Base-by-base conservation (phyloP, 768 basidiomycete species). In the Russula vinacea region DNA sequence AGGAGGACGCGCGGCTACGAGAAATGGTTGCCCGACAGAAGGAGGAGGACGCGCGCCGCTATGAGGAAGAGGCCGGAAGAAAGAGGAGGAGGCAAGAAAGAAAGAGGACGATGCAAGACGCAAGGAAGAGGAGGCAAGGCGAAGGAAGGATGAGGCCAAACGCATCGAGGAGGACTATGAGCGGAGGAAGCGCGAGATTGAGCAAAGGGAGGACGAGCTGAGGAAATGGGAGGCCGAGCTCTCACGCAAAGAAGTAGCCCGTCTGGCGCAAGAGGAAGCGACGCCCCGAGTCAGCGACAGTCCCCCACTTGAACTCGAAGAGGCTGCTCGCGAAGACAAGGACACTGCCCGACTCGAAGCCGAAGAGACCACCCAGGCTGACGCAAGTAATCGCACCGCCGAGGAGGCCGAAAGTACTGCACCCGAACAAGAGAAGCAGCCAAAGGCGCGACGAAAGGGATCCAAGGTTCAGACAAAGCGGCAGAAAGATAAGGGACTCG, bases 91-190 rank as follows among this genome's bases (percentile, higher is more conserved):
- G 7, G 55, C 44, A 7, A 56, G 56, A 32, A 39, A 6, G 24
- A 54, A 60, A 11, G 58, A 55, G 35, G 65, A 53, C 0, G 57
- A 64, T 9, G 76, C 73, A 16, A 53, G 19, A 32, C 68, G 62
- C 42, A 74, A 71, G 1, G 73, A 74, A 22, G 71, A 75, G 13
- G 67, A 70, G 17, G 70, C 69, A n/a, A 71, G 60, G 50, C 47
- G 67, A 19, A 75, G 70, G 57, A 72, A 74, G 11, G 66, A 71
- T 14, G 71, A 74, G 53, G 65, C 72, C 10, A 68, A 44, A 33
- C 71, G 70, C n/a, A 69, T 65, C 57, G 77, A 78, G 53, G 76
- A 74, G 56, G 77, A 67, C 26, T 67, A 56, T 35, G 59, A 56
- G 39, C 58, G 54, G 54, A 65, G 45, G 66, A 64, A 40, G 62